Base-by-base conservation (phyloP, 768 basidiomycete genomes). In the Mycena latifolia region DNA sequence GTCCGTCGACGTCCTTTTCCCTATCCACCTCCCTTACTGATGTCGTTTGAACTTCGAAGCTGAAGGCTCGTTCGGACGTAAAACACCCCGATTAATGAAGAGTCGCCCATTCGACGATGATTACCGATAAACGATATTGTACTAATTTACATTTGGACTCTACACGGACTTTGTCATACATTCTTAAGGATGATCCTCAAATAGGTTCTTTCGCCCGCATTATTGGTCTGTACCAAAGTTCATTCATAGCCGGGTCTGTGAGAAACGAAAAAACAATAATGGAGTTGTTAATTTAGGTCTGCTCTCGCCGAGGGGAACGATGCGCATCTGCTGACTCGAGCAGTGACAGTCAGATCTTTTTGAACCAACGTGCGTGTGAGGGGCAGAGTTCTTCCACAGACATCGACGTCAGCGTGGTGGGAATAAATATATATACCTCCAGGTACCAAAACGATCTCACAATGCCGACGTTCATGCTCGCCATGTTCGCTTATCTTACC, bases 31-130 rank as follows among this genome's bases (percentile, higher is more conserved):
- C 28, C 51, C 4, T 48, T 54, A 53, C 70, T 71, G 14, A 73
- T 24, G 41, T n/a, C 47, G 8, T 6, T 63, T 25, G 39, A 57
- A 84, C 17, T 45, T 41, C 57, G n/a, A 65, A 73, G 72, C 72
- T 37, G 72, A 73, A 69, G 72, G 72, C 43, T 71, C 70, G 5
- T 71, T 73, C 45, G 63, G 70, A 48, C 70, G 72, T 25, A 73
- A 73, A 57, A 71, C 60, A 46, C 72, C 72, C 24, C 48, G 70
- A 48, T 22, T 69, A 18, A 52, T 45, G 50, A 71, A 71, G 52
- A 29, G 25, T 48, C 63, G 69, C 46, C 66, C 54, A n/a, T 63
- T 68, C 10, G 63, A 61, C 14, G 62, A 68, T 17, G 41, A 48
- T n/a, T 70, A 64, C 63, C 54, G 61, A 37, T 58, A 25, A 53